phyloP scores from a whole-genome alignment of 306 rosid species.

The Dryas drummondii region DNA sequence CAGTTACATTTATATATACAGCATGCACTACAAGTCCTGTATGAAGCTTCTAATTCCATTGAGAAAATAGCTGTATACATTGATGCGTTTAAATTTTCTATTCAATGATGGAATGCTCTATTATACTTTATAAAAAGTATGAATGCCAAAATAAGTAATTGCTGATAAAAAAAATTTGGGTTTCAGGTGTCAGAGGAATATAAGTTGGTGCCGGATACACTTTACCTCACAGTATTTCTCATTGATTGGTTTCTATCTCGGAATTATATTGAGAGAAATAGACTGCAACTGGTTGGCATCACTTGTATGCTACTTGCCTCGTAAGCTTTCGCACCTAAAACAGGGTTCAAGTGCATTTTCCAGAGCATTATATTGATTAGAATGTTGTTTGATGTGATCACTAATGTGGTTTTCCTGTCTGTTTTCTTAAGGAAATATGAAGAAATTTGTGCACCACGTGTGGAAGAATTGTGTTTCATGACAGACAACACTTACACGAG shows the following conservation, averaged over 20 bases:
- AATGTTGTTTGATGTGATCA: neutral
- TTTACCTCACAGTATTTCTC: constrained; percentile 77
- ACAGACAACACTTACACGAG: constrained; percentile 61
- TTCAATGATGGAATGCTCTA: neutral
- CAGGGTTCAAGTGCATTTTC: constrained; percentile 7
- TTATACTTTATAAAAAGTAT: neutral
- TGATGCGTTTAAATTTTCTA: neutral
- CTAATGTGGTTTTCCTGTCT: constrained; percentile 19
- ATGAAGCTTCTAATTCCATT: neutral
- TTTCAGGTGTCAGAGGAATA: constrained; percentile 91
- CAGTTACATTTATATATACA: neutral
- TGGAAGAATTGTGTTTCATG: constrained; percentile 64
- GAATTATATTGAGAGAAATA: constrained; percentile 63
- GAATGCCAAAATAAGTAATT: neutral
- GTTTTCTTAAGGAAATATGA: constrained; percentile 52
- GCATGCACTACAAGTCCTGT: constrained; percentile 4
- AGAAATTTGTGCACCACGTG: constrained; percentile 61
- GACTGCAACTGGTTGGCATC: constrained; percentile 90
- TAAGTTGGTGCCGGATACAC: constrained; percentile 70
- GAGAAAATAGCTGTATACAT: neutral
- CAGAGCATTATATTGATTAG: neutral
- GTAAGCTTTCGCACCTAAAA: constrained; percentile 51
- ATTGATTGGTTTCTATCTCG: constrained; percentile 83
- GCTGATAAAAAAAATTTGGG: constrained; percentile 12
- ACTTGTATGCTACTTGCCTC: constrained; percentile 94